Base-by-base conservation (phyloP, 2,329 filamentous ascomycete species). In the Ascochyta fabae region DNA sequence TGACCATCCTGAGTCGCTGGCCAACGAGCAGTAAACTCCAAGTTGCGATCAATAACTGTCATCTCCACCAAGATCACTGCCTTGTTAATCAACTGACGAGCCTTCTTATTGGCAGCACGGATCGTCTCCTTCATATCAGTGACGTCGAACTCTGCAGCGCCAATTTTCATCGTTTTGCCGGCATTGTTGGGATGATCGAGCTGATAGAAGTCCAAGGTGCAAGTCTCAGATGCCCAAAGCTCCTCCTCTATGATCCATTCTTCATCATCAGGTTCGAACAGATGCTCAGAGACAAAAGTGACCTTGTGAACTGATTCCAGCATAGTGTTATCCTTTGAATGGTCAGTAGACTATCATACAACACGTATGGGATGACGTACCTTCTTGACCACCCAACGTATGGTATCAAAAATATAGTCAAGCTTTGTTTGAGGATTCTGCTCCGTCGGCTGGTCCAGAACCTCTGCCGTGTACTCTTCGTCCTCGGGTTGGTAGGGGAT, bases 361-460 rank as follows among this genome's bases (percentile, higher is more conserved):
- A 31, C 16, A 39, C 16, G 34, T 4, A 5, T 15, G 15, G 4
- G 10, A 34, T 15, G 13, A 48, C 40, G 4, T 47, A 62, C 61
- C 29, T 36, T 49, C 44, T 66, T 64, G 10, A 66, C 57, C 7
- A 62, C n/a, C 59, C 59, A 64, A 3, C 33, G 10, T 22, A 66
- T 55, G 13, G 61, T 61, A 6, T 59, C n/a, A 15, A 39, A 29
- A 9, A 62, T 39, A 19, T 54, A 56, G 4, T n/a, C 8, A 1
- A 3, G 22, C 22, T 9, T 15, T 2, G 6, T 16, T 16, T 16
- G 16, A 16, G 16, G 16, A 27, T n/a, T 24, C 39, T 23, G 31
- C 15, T 34, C n/a, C 12, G 10, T 41, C 50, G 23, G 13, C 33
- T 56, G 54, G 1, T 9, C 7, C 8, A 61, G 33, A 1, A 62